Evolutionary conservation across 2,329 filamentous ascomycete species (phyloP).

Genomic region (Fusarium lateritium): DNA sequence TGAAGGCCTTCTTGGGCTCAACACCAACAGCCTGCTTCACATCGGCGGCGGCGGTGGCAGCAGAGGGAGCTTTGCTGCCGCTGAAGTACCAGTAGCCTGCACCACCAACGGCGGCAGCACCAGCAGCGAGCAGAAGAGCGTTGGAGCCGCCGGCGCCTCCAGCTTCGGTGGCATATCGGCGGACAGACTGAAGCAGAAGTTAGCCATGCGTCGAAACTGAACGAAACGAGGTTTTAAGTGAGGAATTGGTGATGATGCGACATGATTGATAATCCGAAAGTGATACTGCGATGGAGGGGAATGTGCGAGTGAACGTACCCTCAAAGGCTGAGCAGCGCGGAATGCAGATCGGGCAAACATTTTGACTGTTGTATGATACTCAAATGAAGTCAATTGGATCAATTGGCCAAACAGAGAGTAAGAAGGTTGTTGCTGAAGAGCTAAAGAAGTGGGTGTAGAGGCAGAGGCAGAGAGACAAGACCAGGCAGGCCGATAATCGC

Average conservation of each 20-base stretch:
- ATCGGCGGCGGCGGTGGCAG: constrained; percentile 68
- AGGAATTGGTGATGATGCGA: constrained; percentile 14
- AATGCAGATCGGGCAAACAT: constrained; percentile 79
- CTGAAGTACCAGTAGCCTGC: constrained; percentile 71
- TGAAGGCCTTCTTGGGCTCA: constrained; percentile 71
- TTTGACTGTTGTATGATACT: constrained; percentile 51
- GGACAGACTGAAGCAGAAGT: constrained; percentile 62
- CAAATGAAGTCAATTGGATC: constrained; percentile 42
- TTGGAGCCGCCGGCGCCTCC: constrained; percentile 69
- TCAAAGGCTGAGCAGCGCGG: constrained; percentile 75
- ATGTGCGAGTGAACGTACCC: constrained; percentile 63
- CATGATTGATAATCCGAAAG: constrained; percentile 26
- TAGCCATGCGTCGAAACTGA: constrained; percentile 22
- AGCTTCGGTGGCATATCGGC: constrained; percentile 78
- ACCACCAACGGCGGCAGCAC: constrained; percentile 71
- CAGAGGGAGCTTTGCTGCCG: constrained; percentile 61
- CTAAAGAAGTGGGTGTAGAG: constrained; percentile 34
- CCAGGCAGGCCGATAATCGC: constrained; percentile 33
- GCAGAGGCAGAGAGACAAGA: neutral
- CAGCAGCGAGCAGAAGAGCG: constrained; percentile 72
- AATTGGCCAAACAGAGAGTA: constrained; percentile 38
- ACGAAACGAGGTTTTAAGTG: neutral
- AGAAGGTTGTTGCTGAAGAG: constrained; percentile 25
- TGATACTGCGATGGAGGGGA: constrained; percentile 10
- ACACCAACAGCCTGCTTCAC: constrained; percentile 65